A percentile compares a stretch with the other conserved stretches of the same genome.
Evolutionary conservation across 306 rosid species (phyloP).

Genomic region (Leucaena leucocephala): DNA sequence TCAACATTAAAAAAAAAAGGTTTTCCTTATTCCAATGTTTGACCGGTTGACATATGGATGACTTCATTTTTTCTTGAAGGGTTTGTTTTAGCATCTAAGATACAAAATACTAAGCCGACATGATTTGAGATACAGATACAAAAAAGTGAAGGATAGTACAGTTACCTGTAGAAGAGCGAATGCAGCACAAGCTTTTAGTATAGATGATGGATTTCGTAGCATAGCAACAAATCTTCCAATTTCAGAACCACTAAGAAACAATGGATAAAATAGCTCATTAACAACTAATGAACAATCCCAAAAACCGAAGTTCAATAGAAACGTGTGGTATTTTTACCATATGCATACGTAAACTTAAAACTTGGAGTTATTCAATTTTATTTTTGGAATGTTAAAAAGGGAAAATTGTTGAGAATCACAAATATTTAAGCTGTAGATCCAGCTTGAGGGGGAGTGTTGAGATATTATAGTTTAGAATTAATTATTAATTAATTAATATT

Average conservation of each 20-base stretch:
- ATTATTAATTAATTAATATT: no score
- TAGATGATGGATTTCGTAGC: conserved; percentile 90
- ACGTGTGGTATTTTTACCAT: neutral
- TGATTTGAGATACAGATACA: neutral
- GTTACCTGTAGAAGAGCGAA: conserved; percentile 98
- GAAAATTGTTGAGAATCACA: no score
- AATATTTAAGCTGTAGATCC: no score
- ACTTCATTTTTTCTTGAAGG: neutral
- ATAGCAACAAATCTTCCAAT: conserved; percentile 96
- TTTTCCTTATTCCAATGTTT: neutral
- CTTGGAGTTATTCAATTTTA: neutral
- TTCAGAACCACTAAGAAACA: conserved; percentile 81
- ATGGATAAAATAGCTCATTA: conserved; percentile 1
- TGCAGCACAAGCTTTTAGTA: conserved; percentile 96
- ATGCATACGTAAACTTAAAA: neutral
- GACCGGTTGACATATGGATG: neutral
- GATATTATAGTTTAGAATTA: no score
- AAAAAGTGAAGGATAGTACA: neutral
- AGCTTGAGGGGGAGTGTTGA: no score
- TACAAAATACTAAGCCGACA: neutral
- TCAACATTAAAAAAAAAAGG: neutral
- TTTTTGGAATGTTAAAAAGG: neutral
- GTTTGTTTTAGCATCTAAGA: neutral
- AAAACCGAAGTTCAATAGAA: neutral
- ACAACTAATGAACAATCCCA: neutral